These are phyloP conservation scores for Gossypium davidsonii DNA, from an alignment of 441 rosid species.

Conservation along the genomic window DNA sequence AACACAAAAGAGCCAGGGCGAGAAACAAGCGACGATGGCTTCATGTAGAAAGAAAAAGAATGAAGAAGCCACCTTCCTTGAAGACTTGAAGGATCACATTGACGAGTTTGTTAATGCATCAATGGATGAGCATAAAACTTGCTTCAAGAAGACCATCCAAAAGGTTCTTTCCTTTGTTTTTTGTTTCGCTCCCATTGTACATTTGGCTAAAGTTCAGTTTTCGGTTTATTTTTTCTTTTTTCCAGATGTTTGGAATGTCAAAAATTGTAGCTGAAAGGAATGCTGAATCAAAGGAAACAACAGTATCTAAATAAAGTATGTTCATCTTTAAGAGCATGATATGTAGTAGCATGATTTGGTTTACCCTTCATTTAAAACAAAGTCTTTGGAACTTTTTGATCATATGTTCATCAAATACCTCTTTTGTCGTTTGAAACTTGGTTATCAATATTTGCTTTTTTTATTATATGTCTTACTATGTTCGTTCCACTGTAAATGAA, in stretches of 20 bases:
- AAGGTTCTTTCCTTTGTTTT: slow-evolving; percentile 36
- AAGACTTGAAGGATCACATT: slow-evolving; percentile 74
- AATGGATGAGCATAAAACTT: slow-evolving; percentile 80
- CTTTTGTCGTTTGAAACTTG: no score
- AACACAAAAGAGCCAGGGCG: slow-evolving; percentile 17
- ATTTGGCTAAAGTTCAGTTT: no score
- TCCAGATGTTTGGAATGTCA: slow-evolving; percentile 64
- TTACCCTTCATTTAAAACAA: no score
- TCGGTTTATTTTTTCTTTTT: neutral
- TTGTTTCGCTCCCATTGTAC: no score
- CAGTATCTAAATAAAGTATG: slow-evolving; percentile 35
- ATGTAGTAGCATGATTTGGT: neutral
- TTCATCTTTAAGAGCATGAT: neutral
- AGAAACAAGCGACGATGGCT: slow-evolving; percentile 13
- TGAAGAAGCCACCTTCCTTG: slow-evolving; percentile 66
- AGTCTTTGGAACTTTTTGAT: no score
- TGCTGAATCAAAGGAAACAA: slow-evolving; percentile 35
- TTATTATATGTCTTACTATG: no score
- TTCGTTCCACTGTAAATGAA: no score
- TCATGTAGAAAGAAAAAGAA: slow-evolving; percentile 71
- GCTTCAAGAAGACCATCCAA: slow-evolving; percentile 66
- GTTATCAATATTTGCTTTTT: no score
- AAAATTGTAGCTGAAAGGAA: slow-evolving; percentile 49
- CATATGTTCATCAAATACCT: no score
- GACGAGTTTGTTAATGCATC: slow-evolving; percentile 84